Evolutionary conservation across 192 early-diverging fungal genomes (phyloP), one percentile per base, ranked within the genome.

Genomic region (Gonapodya prolifera): DNA sequence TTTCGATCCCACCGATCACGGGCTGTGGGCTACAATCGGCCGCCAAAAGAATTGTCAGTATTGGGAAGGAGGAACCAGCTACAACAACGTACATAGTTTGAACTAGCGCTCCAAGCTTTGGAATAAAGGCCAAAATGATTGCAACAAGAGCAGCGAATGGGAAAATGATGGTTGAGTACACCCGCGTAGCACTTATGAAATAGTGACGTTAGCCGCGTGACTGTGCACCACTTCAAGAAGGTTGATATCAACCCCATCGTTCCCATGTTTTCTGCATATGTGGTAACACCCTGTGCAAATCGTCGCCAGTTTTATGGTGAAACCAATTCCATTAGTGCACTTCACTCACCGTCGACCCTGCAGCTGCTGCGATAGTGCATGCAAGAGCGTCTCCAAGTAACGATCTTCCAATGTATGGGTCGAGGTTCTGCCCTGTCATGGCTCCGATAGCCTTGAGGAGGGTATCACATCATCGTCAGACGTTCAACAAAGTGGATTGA

Each of bases 181-280:
- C 82, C 69, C 84, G 76, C 36, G 88, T 89, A 17, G 88, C 81
- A 28, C n/a, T n/a, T n/a, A n/a, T n/a, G 84, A n/a, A n/a, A n/a
- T n/a, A n/a, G n/a, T n/a, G n/a, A n/a, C n/a, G n/a, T n/a, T n/a
- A n/a, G n/a, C n/a, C n/a, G n/a, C n/a, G n/a, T n/a, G n/a, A n/a
- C n/a, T n/a, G n/a, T n/a, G n/a, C 83, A 75, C 69, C 35, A n/a
- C n/a, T 34, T 34, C 2, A 34, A 32, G 32, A 79, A 18, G 30
- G 35, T 29, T 81, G 70, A 18, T 33, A 83, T 2, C 2, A 17
- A 71, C 69, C 34, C 78, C 85, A 87, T 83, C 30, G 83, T 82
- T 76, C 86, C 85, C 79, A 89, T 89, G 79, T 89, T 89, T 75
- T 89, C 88, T 45, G 83, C 80, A 79, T 89, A 89, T 0, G 87